Evolutionary conservation across 495 filamentous ascomycete genomes (phyloP).

Genomic region (Xylaria scruposa): DNA sequence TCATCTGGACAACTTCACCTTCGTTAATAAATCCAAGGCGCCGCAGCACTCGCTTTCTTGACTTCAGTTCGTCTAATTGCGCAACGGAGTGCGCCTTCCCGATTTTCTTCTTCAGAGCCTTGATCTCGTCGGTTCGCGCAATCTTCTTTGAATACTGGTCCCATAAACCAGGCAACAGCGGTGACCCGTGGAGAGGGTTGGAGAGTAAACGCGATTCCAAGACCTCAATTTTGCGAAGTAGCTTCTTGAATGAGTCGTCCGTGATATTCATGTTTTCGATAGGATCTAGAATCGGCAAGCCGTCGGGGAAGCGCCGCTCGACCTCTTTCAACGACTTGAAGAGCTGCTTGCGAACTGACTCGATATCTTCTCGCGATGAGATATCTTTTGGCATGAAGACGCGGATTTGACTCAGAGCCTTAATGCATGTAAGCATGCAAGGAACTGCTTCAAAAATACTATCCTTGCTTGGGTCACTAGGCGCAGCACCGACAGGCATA

Average conservation of each 20-base stretch:
- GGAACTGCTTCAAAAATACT: constrained; percentile 79
- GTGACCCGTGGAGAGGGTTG: constrained; percentile 89
- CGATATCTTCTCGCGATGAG: constrained; percentile 63
- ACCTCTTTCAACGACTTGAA: constrained; percentile 70
- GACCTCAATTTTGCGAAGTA: constrained; percentile 94
- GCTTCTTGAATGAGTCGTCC: constrained; percentile 90
- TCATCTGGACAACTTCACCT: constrained; percentile 89
- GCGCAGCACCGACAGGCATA: constrained; percentile 53
- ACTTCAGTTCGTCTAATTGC: constrained; percentile 95
- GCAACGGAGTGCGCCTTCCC: constrained; percentile 79
- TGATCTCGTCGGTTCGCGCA: constrained; percentile 76
- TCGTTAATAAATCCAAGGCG: constrained; percentile 97
- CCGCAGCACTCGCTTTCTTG: constrained; percentile 92
- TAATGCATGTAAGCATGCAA: constrained; percentile 81
- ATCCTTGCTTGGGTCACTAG: constrained; percentile 46
- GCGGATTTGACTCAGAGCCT: constrained; percentile 76
- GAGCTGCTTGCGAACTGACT: constrained; percentile 64
- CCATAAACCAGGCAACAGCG: constrained; percentile 79
- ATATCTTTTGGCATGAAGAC: constrained; percentile 82
- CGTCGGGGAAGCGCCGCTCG: constrained; percentile 87
- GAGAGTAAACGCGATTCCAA: constrained; percentile 88
- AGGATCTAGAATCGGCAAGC: constrained; percentile 84
- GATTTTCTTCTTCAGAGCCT: constrained; percentile 85
- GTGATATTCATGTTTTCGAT: constrained; percentile 93
- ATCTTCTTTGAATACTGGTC: constrained; percentile 84